Evolutionary conservation across 1,284 basidiomycete genomes (phyloP), one percentile per base, ranked within the genome.

Genomic region (Cutaneotrichosporon cavernicola): DNA sequence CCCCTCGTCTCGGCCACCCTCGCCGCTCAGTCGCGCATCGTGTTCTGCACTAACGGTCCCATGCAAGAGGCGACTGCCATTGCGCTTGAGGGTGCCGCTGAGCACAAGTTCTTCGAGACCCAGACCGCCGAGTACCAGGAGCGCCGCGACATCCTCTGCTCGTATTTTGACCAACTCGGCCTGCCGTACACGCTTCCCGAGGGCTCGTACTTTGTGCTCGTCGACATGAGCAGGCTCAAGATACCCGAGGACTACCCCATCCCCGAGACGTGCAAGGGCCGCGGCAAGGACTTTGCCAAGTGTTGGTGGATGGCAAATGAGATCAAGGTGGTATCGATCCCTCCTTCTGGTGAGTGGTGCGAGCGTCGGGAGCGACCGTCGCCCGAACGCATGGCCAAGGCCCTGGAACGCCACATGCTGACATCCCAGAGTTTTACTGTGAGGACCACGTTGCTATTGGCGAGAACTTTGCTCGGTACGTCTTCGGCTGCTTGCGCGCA

Each of bases 41-140:
- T 97, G 21, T 99, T 98, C 82, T 95, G 91, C 81, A 88, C 89
- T 65, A 96, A 95, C 81, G 93, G 91, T 0, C 90, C 91, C 10
- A 82, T 94, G 65, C 92, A 97, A 80, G 94, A 97, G 82, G 94
- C 94, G 16, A 88, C 88, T 21, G 96, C 97, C 0, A 85, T 86
- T 21, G 97, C 94, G 36, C 83, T 97, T 62, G 90, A 92, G 78
- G 84, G 89, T 72, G 92, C 90, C 1, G 80, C 81, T 11, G 80
- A 89, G 70, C 85, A 87, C 65, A 78, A 84, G 52, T 99, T 93
- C 83, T 95, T 97, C 73, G 86, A 87, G 68, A 87, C 79, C 26
- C 95, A 99, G 76, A 76, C 85, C 18, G 75, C 82, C 30, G 90
- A 96, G 77, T 99, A 99, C 79, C 81, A 84, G 14, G 92, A 90